Percentiles rank a stretch among this genome's conserved stretches.
Conservation (phyloP, 805 yeast species). For the Saturnispora ahearnii region DNA sequence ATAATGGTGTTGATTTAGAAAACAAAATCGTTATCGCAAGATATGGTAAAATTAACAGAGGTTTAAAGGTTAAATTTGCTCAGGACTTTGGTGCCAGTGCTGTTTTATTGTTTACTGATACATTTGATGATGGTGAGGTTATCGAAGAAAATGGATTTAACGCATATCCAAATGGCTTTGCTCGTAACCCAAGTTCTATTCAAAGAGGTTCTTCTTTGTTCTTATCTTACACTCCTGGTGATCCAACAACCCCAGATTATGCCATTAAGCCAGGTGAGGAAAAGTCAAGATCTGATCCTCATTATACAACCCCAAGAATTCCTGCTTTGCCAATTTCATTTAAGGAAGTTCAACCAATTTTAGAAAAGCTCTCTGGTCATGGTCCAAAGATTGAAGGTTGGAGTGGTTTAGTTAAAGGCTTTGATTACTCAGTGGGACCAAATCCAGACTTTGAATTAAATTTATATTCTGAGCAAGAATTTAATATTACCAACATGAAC, state of each 20-base stretch:
- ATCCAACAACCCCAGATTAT: slow-evolving; percentile 69
- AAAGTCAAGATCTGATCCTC: slow-evolving; percentile 42
- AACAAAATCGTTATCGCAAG: slow-evolving; percentile 60
- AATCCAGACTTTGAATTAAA: slow-evolving; percentile 36
- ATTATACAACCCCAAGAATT: slow-evolving; percentile 46
- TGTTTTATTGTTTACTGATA: slow-evolving; percentile 61
- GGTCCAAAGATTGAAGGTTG: slow-evolving; percentile 35
- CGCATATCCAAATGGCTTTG: slow-evolving; percentile 69
- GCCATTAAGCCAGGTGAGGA: slow-evolving; percentile 51
- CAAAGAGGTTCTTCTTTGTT: slow-evolving; percentile 72
- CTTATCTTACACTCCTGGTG: slow-evolving; percentile 57
- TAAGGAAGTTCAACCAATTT: slow-evolving; percentile 53
- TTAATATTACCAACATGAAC: slow-evolving; percentile 49
- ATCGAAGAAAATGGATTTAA: slow-evolving; percentile 48
- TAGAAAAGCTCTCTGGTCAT: slow-evolving; percentile 47
- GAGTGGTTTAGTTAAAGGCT: slow-evolving; percentile 29
- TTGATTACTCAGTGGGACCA: slow-evolving; percentile 30
- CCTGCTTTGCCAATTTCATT: slow-evolving; percentile 66
- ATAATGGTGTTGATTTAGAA: slow-evolving; percentile 38
- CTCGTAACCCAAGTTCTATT: slow-evolving; percentile 65
- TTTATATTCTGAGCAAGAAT: slow-evolving; percentile 52
- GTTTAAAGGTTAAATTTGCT: slow-evolving; percentile 69
- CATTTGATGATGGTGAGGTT: slow-evolving; percentile 50
- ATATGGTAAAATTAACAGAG: slow-evolving; percentile 61
- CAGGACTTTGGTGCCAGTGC: slow-evolving; percentile 63